These are phyloP conservation scores for Calycina marina DNA, from an alignment of 2,329 filamentous ascomycete species.

Conservation along the genomic window DNA sequence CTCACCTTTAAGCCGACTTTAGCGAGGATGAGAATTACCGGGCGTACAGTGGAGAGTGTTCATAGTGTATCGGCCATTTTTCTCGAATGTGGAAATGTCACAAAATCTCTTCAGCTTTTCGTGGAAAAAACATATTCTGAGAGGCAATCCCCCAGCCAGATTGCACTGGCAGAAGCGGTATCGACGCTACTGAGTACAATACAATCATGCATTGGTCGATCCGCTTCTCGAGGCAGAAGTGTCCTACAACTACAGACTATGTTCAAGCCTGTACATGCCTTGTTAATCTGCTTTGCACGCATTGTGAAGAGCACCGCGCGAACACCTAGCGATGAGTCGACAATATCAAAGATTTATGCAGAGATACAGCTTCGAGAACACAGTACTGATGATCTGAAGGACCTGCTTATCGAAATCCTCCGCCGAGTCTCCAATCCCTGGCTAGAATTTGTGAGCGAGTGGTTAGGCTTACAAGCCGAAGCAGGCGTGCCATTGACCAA, in stretches of 20 bases:
- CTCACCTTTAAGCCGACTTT: slow-evolving; percentile 36
- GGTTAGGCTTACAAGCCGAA: slow-evolving; percentile 56
- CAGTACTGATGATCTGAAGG: slow-evolving; percentile 42
- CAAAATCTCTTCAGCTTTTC: slow-evolving; percentile 18
- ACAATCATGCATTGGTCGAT: slow-evolving; percentile 18
- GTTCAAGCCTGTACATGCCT: slow-evolving; percentile 19
- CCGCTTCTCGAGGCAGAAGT: slow-evolving; percentile 14
- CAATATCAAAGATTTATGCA: slow-evolving; percentile 46
- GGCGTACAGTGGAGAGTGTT: slow-evolving; percentile 34
- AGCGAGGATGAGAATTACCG: slow-evolving; percentile 33
- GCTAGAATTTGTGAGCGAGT: slow-evolving; percentile 53
- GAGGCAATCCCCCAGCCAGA: slow-evolving; percentile 16
- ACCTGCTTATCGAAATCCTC: slow-evolving; percentile 53
- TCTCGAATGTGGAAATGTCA: slow-evolving; percentile 23
- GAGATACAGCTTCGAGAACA: slow-evolving; percentile 50
- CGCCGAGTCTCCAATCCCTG: slow-evolving; percentile 48
- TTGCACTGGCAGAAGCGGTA: slow-evolving; percentile 25
- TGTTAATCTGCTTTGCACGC: slow-evolving; percentile 20
- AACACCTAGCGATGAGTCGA: slow-evolving; percentile 39
- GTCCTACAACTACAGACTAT: slow-evolving; percentile 21
- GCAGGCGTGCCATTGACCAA: slow-evolving; percentile 37
- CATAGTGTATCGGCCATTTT: slow-evolving; percentile 27
- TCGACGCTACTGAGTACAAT: slow-evolving; percentile 22
- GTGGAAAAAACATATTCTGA: slow-evolving; percentile 18
- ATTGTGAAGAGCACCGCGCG: slow-evolving; percentile 16